These are phyloP conservation scores for Prunus mume DNA, from an alignment of 306 rosid species.

Conservation along the genomic window DNA sequence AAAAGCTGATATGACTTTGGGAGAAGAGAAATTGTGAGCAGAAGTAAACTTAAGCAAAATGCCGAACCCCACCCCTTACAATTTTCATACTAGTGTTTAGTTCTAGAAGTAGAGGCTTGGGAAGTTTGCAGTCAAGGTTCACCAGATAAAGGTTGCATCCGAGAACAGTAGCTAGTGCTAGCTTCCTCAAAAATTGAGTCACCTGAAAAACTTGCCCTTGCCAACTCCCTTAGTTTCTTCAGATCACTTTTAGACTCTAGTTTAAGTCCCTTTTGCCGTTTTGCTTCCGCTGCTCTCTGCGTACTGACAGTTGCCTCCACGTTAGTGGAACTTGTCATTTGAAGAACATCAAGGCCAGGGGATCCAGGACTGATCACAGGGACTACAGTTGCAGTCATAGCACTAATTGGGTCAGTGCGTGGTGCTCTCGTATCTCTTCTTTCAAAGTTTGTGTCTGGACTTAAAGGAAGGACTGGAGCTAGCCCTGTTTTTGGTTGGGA, in stretches of 20 bases:
- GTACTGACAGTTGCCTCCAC: conserved; percentile 9
- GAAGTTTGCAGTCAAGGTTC: not conserved
- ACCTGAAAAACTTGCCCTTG: conserved; percentile 59
- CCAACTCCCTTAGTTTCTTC: conserved; percentile 54
- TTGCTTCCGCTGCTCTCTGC: conserved; percentile 43
- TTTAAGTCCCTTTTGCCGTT: conserved; percentile 39
- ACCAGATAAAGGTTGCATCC: conserved; percentile 14
- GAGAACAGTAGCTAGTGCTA: conserved; percentile 44
- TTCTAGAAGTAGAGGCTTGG: not conserved
- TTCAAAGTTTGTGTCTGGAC: conserved; percentile 36
- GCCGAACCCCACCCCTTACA: not conserved
- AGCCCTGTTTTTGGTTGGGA: conserved; percentile 33
- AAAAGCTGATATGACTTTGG: not conserved
- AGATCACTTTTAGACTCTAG: conserved; percentile 41
- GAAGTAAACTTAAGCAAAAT: not conserved
- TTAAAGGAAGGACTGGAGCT: conserved; percentile 30
- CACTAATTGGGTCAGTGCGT: conserved; percentile 32
- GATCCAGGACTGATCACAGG: conserved; percentile 55
- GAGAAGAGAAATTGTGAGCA: not conserved
- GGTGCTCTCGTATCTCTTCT: conserved; percentile 35
- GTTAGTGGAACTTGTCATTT: conserved; percentile 18
- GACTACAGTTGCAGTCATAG: conserved; percentile 62
- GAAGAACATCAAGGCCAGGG: conserved; percentile 29
- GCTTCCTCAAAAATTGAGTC: conserved; percentile 40
- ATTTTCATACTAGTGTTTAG: not conserved